phyloP scores from a whole-genome alignment of 192 early-diverging fungal genomes.

The Entomortierella lignicola region DNA sequence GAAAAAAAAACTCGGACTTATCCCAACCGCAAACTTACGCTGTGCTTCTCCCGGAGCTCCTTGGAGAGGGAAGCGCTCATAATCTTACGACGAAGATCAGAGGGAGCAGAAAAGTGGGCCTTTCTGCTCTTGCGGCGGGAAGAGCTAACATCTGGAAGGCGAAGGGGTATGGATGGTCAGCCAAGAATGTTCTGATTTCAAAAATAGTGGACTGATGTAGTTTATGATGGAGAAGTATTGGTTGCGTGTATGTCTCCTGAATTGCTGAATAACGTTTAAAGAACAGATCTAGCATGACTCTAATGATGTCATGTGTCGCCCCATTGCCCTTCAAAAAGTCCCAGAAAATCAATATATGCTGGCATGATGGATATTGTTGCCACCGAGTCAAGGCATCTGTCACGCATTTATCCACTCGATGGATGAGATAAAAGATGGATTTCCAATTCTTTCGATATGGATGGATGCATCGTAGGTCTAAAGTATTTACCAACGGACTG shows the following conservation, averaged over 20 bases:
- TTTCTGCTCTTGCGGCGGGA: constrained; percentile 94
- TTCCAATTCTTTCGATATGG: not conserved
- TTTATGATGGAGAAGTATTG: no score
- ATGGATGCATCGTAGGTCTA: constrained; percentile 22
- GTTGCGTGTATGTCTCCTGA: no score
- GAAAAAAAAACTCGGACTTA: constrained; percentile 40
- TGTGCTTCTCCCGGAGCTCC: constrained; percentile 98
- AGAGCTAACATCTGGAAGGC: constrained; percentile 81
- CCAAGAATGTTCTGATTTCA: not conserved
- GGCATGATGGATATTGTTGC: no score
- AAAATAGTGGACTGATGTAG: not conserved
- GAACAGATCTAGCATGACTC: no score
- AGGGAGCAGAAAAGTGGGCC: constrained; percentile 99
- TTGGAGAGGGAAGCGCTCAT: constrained; percentile 97
- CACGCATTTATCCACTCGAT: not conserved
- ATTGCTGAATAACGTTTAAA: no score
- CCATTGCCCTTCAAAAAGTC: no score
- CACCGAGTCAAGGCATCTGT: not conserved
- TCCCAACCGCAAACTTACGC: constrained; percentile 70
- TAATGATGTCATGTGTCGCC: no score
- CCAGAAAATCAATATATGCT: no score
- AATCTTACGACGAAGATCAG: constrained; percentile 93
- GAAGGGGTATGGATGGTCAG: constrained; percentile 24
- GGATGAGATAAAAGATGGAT: constrained; percentile 18
- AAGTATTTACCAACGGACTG: constrained; percentile 51